A percentile compares a stretch with the other conserved stretches of the same genome.
Conservation (phyloP, 345 rosid species). For the Lepidium sativum region DNA sequence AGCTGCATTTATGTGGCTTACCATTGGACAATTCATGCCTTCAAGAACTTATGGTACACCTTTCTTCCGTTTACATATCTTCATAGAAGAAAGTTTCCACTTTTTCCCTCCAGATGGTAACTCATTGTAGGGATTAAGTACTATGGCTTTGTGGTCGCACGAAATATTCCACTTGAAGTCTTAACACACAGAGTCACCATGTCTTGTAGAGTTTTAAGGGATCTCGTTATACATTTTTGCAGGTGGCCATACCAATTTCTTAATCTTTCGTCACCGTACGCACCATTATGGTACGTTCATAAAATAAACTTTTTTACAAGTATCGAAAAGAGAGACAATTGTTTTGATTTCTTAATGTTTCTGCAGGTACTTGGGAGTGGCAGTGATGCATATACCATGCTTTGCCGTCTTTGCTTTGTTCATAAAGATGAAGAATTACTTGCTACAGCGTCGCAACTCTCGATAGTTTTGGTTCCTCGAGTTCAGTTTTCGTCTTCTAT, state of each 20-base stretch:
- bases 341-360: background rate
- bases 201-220: background rate
- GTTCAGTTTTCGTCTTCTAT: background rate
- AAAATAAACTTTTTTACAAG: background rate
- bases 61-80: background rate
- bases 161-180: background rate
- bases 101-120: background rate
- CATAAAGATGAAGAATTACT: conserved; percentile 46
- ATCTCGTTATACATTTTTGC: conserved; percentile 5
- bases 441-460: conserved; percentile 29
- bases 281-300: conserved; percentile 26
- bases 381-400: conserved; percentile 61
- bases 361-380: conserved; percentile 74
- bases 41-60: conserved; percentile 23
- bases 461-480: background rate
- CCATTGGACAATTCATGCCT: conserved; percentile 86
- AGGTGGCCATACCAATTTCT: conserved; percentile 99
- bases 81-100: conserved; percentile 8
- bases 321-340: background rate
- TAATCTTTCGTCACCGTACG: conserved; percentile 55
- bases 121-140: background rate
- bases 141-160: background rate
- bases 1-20: conserved; percentile 52
- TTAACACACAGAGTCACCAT: background rate
- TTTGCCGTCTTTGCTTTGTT: conserved; percentile 55